Evolutionary conservation across 768 basidiomycete species (phyloP), one percentile per base, ranked within the genome.

Genomic region (Boletus sp.): DNA sequence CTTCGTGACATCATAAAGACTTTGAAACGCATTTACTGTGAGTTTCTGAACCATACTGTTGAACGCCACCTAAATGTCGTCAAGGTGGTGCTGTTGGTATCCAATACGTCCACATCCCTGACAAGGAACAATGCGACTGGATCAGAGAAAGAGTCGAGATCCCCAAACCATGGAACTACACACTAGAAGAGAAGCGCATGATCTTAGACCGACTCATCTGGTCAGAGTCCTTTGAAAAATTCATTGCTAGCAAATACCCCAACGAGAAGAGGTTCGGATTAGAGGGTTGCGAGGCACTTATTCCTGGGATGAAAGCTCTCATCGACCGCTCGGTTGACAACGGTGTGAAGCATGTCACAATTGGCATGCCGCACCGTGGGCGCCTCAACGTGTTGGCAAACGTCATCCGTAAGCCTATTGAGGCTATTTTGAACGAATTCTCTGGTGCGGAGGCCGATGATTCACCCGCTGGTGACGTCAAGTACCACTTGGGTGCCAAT

Each of bases 191-290:
- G 79, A 99, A 98, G 76, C 88, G 94, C 47, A 95, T 98, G 92
- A 95, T 99, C 62, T 84, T 99, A 54, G 97, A 99, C 77, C 92
- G 97, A 58, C 88, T 98, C 65, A 98, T 98, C 71, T 99, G 97
- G 97, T 98, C 96, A n/a, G 97, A 98, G 67, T 90, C 92, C 5
- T 98, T 98, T 68, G 97, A 99, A 74, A 94, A 94, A 68, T 99
- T 98, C 82, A 94, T 99, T 61, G 90, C 94, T 20, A 91, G 86
- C 81, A 99, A 98, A 74, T 97, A 92, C 77, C 97, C 97, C 64
- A 99, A 98, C 76, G 97, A 99, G 80, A 99, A 99, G 76, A 90
- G 97, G 47, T 99, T 99, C 75, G 97, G 97, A 73, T 83, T 99
- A 42, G 97, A 99, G 75, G 97, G 97, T 54, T 97, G 94, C 74